Evolutionary conservation across 441 rosid species (phyloP).

Genomic region (Hura crepitans): DNA sequence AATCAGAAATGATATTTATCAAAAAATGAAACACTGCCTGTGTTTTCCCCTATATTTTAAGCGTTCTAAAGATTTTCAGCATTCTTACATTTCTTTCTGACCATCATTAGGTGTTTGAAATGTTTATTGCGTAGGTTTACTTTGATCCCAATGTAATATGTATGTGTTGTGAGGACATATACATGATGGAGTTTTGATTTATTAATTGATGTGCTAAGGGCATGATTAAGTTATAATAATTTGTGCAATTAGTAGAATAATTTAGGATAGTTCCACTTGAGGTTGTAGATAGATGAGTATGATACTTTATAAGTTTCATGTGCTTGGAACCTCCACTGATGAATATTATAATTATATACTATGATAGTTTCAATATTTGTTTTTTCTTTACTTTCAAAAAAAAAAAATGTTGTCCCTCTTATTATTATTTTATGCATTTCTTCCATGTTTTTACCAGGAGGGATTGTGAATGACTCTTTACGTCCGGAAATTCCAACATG

Average conservation of each 20-base stretch:
- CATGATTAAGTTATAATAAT: no score
- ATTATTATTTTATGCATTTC: background rate
- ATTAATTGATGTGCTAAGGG: no score
- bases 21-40: background rate
- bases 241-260: no score
- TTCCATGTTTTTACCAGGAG: no score
- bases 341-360: no score
- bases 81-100: background rate
- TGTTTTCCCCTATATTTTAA: background rate
- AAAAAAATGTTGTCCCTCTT: no score
- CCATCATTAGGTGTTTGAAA: background rate
- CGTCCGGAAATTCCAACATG: no score
- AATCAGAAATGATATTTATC: background rate
- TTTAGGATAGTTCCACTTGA: no score
- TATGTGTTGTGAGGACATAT: background rate
- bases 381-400: no score
- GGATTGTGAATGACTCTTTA: no score
- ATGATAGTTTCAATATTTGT: background rate
- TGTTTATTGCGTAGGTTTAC: background rate
- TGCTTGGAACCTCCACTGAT: no score
- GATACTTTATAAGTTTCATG: background rate
- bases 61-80: background rate
- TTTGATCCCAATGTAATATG: background rate
- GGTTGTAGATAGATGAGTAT: background rate
- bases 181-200: no score